phyloP scores from a whole-genome alignment of 768 basidiomycete genomes.

The Psilocybe subaeruginosa region DNA sequence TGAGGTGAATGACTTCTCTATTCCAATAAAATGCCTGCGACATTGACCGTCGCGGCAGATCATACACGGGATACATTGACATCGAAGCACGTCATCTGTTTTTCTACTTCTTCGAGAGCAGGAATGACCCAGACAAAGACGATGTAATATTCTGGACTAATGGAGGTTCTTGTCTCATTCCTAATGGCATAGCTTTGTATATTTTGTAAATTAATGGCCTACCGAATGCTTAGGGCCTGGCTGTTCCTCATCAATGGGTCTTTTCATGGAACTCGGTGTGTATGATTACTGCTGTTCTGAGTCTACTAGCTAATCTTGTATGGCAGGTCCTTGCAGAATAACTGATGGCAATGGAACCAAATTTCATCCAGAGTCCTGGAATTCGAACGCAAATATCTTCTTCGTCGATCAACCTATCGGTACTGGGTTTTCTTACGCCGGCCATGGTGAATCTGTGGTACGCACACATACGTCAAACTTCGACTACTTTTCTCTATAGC shows the following conservation, averaged over 20 bases:
- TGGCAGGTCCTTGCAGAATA: slow-evolving; percentile 68
- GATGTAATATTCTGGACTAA: slow-evolving; percentile 64
- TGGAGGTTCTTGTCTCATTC: slow-evolving; percentile 34
- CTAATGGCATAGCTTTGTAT: too few relatives aligned
- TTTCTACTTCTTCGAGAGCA: slow-evolving; percentile 81
- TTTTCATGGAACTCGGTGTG: slow-evolving; percentile 76
- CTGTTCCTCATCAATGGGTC: slow-evolving; percentile 50
- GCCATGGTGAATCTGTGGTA: slow-evolving; percentile 63
- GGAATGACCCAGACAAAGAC: slow-evolving; percentile 60
- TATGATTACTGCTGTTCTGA: slow-evolving; percentile 29
- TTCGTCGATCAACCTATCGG: slow-evolving; percentile 68
- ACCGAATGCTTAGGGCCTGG: slow-evolving; percentile 32
- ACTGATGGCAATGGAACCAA: slow-evolving; percentile 49
- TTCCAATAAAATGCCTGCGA: not conserved
- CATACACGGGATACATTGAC: slow-evolving; percentile 72
- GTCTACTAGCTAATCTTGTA: not conserved
- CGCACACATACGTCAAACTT: not conserved
- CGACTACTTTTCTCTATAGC: not conserved
- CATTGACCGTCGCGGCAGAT: slow-evolving; percentile 30
- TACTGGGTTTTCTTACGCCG: slow-evolving; percentile 66
- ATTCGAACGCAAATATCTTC: slow-evolving; percentile 64
- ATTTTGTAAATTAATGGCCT: not conserved
- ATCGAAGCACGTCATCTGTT: slow-evolving; percentile 64
- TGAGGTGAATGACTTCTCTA: slow-evolving; percentile 36
- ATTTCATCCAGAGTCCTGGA: slow-evolving; percentile 68